Base-by-base conservation (phyloP, 2,329 filamentous ascomycete species). In the Aspergillus carbonarius region DNA sequence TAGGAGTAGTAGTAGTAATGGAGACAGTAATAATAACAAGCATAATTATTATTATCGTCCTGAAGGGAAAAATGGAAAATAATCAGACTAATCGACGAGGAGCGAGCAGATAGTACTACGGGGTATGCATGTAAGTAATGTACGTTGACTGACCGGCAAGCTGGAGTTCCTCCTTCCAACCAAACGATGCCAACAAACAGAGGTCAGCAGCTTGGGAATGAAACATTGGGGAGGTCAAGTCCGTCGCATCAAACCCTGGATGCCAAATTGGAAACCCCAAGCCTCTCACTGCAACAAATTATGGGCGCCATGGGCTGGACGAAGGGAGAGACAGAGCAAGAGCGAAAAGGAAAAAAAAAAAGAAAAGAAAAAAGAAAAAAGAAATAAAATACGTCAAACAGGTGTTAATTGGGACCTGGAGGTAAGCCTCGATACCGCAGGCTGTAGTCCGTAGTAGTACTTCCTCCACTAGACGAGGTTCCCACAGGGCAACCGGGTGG, bases 401-500 rank as follows among this genome's bases (percentile, higher is more conserved):
- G 44, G 13, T 42, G 37, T n/a, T 42, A 30, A 51, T 48, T 15
- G 20, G 54, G 23, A 25, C 12, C 23, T 46, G 25, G 23, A 47
- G 32, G 55, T 30, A 48, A 48, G 27, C 25, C 27, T 30, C n/a
- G 17, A 30, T 30, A 30, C 23, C 23, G 25, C 25, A 18, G 20
- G 23, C 42, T 15, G 20, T 5, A 30, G 44, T 5, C n/a, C n/a
- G 25, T 25, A 30, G 27, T 30, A 25, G 44, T 48, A 48, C 44
- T 48, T 32, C 44, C 12, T 30, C 44, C 27, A 12, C 25, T 30
- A 17, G 44, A 15, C 44, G 44, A 30, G 44, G 44, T 32, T 48
- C 44, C 44, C 56, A 62, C 58, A 58, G 62, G 60, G 60, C 62
- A 60, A 62, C 62, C 58, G 58, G 57, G 62, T 62, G 62, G 62